Percentiles rank a stretch among this genome's conserved stretches.
phyloP scores from a whole-genome alignment of 768 basidiomycete species.

The Boletus huronensis region DNA sequence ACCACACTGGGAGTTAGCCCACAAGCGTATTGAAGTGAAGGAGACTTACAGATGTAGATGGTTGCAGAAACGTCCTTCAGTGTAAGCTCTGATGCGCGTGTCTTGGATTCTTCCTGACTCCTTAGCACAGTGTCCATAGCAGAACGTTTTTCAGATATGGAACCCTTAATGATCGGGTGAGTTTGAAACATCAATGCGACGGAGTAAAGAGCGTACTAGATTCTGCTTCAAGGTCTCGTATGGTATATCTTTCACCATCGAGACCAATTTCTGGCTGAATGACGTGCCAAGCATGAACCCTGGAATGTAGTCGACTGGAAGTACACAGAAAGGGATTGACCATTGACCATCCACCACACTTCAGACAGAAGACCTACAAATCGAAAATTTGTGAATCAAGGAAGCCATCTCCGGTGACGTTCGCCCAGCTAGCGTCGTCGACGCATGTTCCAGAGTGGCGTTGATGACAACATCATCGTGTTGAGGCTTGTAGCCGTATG shows the following conservation, averaged over 20 bases:
- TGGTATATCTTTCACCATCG: conserved; percentile 25
- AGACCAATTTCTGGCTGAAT: background rate
- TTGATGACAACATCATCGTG: background rate
- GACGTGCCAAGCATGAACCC: background rate
- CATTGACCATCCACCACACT: background rate
- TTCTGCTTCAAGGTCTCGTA: conserved; percentile 40
- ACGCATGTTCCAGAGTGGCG: background rate
- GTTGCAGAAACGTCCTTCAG: background rate
- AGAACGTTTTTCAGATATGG: too few relatives aligned
- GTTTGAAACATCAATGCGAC: too few relatives aligned
- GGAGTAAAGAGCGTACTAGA: conserved; percentile 32
- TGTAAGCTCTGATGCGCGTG: background rate
- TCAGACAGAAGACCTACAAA: background rate
- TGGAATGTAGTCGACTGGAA: background rate
- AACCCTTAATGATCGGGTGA: too few relatives aligned
- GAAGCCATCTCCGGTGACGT: background rate
- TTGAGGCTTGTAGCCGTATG: conserved; percentile 1
- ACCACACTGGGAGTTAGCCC: too few relatives aligned
- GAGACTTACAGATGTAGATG: background rate
- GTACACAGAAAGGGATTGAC: background rate
- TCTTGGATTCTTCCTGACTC: background rate
- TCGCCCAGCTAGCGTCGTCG: background rate
- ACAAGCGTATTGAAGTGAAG: background rate
- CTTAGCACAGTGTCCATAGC: background rate
- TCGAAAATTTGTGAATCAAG: background rate